These are phyloP conservation scores for Fagus crenata DNA, from an alignment of 306 rosid species.

Conservation along the genomic window DNA sequence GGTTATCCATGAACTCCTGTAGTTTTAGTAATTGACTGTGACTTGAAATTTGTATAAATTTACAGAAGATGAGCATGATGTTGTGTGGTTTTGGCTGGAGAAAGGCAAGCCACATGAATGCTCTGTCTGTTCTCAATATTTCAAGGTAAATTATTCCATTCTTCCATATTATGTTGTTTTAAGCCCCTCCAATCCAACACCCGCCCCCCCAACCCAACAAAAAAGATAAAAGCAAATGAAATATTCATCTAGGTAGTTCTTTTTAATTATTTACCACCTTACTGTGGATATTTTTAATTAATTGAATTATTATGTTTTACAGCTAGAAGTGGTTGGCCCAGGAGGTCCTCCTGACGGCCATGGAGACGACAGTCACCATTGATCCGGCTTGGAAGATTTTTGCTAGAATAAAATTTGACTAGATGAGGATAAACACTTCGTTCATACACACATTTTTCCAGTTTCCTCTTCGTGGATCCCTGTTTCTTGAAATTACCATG, in stretches of 20 bases:
- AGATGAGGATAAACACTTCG: not conserved
- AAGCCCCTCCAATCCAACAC: not conserved
- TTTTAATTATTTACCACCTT: not conserved
- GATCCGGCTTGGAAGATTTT: slow-evolving; percentile 17
- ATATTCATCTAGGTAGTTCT: not conserved
- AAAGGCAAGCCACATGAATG: slow-evolving; percentile 50
- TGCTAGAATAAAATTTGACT: slow-evolving; percentile 18
- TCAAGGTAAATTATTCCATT: slow-evolving; percentile 32
- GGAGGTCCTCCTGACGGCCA: slow-evolving; percentile 50
- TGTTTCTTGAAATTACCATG: slow-evolving; percentile 10
- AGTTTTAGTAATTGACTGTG: not conserved
- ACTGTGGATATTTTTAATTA: not conserved
- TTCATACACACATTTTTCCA: not conserved
- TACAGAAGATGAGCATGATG: slow-evolving; percentile 56
- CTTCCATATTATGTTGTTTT: not conserved
- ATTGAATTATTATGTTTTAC: slow-evolving; percentile 2
- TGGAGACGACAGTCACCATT: slow-evolving; percentile 39
- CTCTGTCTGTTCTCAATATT: slow-evolving; percentile 47
- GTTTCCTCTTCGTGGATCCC: not conserved
- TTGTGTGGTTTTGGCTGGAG: slow-evolving; percentile 62
- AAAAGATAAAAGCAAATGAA: too few species aligned
- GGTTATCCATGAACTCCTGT: not conserved
- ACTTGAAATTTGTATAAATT: not conserved
- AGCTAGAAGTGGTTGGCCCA: slow-evolving; percentile 47
- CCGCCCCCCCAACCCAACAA: not conserved